A percentile compares a stretch with the other conserved stretches of the same genome.
These are phyloP conservation scores for Lentinula guzmanii DNA, from an alignment of 768 basidiomycete genomes.

Conservation along the genomic window DNA sequence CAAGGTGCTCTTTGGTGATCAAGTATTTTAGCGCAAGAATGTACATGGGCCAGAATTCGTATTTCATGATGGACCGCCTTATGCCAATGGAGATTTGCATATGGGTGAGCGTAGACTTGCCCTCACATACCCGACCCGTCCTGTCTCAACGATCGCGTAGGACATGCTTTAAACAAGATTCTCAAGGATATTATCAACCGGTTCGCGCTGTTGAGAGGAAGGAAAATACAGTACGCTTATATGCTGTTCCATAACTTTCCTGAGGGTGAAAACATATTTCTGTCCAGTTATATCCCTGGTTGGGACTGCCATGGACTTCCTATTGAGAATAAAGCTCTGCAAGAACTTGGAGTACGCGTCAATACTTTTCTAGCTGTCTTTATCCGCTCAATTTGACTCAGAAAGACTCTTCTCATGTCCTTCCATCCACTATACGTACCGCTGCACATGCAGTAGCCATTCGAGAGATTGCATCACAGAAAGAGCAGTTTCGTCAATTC, in stretches of 20 bases:
- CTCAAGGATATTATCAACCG: conserved; percentile 95
- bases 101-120: conserved; percentile 55
- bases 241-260: neutral
- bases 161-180: conserved; percentile 94
- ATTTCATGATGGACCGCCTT: conserved; percentile 94
- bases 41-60: conserved; percentile 69
- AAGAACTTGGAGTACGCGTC: conserved; percentile 58
- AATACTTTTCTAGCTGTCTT: neutral
- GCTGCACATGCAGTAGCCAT: conserved; percentile 70
- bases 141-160: conserved; percentile 29
- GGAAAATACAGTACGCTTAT: conserved; percentile 68
- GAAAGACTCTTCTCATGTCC: conserved; percentile 52
- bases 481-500: conserved; percentile 70
- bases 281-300: conserved; percentile 81
- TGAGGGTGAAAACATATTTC: neutral
- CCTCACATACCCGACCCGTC: neutral
- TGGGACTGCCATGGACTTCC: conserved; percentile 99
- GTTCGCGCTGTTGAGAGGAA: conserved; percentile 73
- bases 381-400: conserved; percentile 17
- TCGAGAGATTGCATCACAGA: conserved; percentile 71
- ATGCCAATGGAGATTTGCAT: conserved; percentile 94
- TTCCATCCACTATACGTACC: conserved; percentile 55
- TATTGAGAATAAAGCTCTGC: conserved; percentile 90
- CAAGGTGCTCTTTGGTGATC: conserved; percentile 16
- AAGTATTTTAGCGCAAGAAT: conserved; percentile 49